Percentiles rank a stretch among this genome's conserved stretches.
Conservation (phyloP, 805 yeast species). For the Saccharomycopsis fibuligera region DNA sequence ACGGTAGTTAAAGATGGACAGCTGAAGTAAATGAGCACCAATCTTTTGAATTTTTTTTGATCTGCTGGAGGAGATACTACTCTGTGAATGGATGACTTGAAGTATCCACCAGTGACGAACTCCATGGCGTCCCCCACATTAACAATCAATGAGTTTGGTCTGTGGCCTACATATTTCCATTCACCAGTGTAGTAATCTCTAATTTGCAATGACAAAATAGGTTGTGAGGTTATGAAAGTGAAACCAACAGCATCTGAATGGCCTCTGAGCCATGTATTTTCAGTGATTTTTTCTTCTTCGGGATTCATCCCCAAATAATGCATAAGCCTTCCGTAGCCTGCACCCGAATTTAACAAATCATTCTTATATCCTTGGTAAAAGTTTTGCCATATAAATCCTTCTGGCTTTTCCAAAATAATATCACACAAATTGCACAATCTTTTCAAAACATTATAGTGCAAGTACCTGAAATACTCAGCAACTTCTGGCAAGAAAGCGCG, state of each 20-base stretch:
- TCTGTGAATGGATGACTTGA: constrained; percentile 42
- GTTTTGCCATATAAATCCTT: constrained; percentile 35
- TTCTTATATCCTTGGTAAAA: constrained; percentile 31
- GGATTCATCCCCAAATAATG: constrained; percentile 31
- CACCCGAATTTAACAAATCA: constrained; percentile 32
- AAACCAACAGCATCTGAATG: constrained; percentile 40
- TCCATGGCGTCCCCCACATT: constrained; percentile 38
- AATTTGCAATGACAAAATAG: constrained; percentile 35
- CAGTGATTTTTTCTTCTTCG: constrained; percentile 29
- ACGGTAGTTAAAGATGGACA: constrained; percentile 32
- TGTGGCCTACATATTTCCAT: constrained; percentile 34
- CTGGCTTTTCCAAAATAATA: constrained; percentile 39
- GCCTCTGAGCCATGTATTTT: constrained; percentile 39
- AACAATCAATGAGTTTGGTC: constrained; percentile 33
- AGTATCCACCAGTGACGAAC: constrained; percentile 39
- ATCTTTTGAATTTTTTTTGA: constrained; percentile 32
- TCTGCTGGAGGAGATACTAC: constrained; percentile 42
- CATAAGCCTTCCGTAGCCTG: constrained; percentile 35
- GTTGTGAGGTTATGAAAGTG: constrained; percentile 36
- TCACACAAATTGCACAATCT: constrained; percentile 37
- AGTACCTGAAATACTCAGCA: constrained; percentile 31
- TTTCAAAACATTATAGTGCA: constrained; percentile 35
- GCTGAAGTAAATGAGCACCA: constrained; percentile 38
- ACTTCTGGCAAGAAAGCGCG: constrained; percentile 34
- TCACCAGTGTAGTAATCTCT: constrained; percentile 30